These are phyloP conservation scores for Candida piceae DNA, from an alignment of 805 yeast genomes.

Conservation along the genomic window DNA sequence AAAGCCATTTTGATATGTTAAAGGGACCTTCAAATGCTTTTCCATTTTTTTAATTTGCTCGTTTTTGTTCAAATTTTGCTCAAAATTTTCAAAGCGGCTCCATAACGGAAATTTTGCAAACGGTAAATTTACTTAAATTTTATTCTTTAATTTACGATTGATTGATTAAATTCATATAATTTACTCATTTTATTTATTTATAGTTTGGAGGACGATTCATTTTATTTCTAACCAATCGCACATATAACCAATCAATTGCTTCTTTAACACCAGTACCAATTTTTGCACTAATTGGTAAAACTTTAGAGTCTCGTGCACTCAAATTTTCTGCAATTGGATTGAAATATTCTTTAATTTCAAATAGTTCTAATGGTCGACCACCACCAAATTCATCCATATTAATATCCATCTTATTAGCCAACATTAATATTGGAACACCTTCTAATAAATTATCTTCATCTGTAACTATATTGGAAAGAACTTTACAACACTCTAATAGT, in stretches of 20 bases:
- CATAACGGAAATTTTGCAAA: background rate
- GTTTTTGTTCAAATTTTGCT: too few species aligned
- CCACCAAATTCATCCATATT: slow-evolving; percentile 62
- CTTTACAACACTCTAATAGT: slow-evolving; percentile 74
- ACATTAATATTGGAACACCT: slow-evolving; percentile 87
- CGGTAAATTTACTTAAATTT: too few species aligned
- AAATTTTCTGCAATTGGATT: slow-evolving; percentile 76
- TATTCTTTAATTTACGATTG: too few species aligned
- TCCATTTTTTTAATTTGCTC: too few species aligned
- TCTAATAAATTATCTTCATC: slow-evolving; percentile 50
- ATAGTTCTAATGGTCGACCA: slow-evolving; percentile 65
- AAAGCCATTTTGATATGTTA: too few species aligned
- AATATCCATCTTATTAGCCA: slow-evolving; percentile 91
- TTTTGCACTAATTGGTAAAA: slow-evolving; percentile 83
- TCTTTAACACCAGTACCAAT: slow-evolving; percentile 80
- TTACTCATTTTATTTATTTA: too few species aligned
- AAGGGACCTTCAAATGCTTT: too few species aligned
- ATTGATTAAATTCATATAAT: too few species aligned
- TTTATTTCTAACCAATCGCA: slow-evolving; percentile 66
- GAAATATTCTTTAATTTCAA: slow-evolving; percentile 77
- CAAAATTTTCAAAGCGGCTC: too few species aligned
- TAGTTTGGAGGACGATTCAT: slow-evolving; percentile 48
- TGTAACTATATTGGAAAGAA: slow-evolving; percentile 49
- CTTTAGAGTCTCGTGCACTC: slow-evolving; percentile 87
- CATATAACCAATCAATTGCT: slow-evolving; percentile 83